phyloP scores from a whole-genome alignment of 306 rosid genomes.

The Cyamopsis tetragonoloba region DNA sequence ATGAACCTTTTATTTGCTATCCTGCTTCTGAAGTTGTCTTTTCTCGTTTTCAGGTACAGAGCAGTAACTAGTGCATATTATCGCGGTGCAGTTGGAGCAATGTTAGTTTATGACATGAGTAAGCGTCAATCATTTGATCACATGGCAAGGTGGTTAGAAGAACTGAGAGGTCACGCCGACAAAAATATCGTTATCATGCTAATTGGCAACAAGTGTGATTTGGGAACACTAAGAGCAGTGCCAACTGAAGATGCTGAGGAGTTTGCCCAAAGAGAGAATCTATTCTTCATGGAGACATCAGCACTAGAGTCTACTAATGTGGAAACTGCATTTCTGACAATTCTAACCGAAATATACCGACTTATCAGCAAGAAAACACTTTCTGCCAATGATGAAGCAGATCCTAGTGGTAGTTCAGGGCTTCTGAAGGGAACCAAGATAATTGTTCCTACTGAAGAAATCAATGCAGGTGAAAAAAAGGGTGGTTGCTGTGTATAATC shows the following conservation, averaged over 20 bases:
- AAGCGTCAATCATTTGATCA: conserved; percentile 86
- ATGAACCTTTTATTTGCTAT: neutral
- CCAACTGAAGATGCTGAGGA: conserved; percentile 91
- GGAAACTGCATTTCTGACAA: conserved; percentile 75
- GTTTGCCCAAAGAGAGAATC: conserved; percentile 83
- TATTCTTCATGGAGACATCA: conserved; percentile 91
- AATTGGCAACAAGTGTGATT: conserved; percentile 82
- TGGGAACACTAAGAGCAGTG: conserved; percentile 72
- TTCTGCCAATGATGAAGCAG: conserved; percentile 46
- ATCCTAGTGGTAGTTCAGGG: conserved; percentile 46
- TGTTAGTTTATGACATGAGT: conserved; percentile 83
- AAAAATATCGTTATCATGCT: conserved; percentile 80
- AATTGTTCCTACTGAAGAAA: conserved; percentile 51
- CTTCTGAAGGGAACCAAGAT: conserved; percentile 69
- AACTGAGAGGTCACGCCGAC: conserved; percentile 80
- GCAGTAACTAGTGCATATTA: conserved; percentile 95
- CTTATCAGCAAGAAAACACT: conserved; percentile 70
- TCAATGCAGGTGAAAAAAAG: conserved; percentile 11
- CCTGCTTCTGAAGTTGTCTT: neutral
- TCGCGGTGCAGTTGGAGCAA: conserved; percentile 95
- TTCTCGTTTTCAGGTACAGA: conserved; percentile 51
- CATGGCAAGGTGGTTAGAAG: conserved; percentile 90
- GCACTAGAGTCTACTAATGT: conserved; percentile 88
- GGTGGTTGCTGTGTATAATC: conserved; percentile 60
- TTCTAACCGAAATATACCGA: conserved; percentile 70